phyloP scores from a whole-genome alignment of 208 protist genomes.

The Hexamita inflata region DNA sequence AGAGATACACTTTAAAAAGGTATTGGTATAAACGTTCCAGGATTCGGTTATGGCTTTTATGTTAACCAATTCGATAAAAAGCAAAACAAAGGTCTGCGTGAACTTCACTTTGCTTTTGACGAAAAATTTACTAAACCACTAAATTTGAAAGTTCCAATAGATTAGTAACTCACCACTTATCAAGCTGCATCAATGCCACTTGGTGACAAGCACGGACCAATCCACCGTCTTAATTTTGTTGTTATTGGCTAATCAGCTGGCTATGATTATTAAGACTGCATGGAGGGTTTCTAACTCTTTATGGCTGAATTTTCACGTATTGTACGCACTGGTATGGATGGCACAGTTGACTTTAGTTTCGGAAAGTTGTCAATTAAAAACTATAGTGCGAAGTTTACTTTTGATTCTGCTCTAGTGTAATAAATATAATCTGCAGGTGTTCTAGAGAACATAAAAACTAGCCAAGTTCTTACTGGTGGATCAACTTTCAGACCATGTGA shows the following conservation, averaged over 20 bases:
- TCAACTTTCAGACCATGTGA: no score
- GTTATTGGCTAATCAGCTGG: background rate
- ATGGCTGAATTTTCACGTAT: background rate
- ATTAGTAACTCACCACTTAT: background rate
- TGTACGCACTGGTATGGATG: background rate
- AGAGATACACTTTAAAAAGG: background rate
- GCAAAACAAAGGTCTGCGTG: background rate
- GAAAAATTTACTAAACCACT: background rate
- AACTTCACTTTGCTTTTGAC: background rate
- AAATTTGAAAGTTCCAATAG: background rate
- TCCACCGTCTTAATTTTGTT: background rate
- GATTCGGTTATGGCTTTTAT: background rate
- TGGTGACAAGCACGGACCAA: background rate
- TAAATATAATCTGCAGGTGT: no score
- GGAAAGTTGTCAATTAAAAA: background rate
- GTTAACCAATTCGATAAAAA: background rate
- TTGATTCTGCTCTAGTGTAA: no score
- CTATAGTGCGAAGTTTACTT: background rate
- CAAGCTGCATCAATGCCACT: background rate
- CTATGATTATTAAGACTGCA: background rate
- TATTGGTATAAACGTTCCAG: background rate
- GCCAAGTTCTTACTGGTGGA: no score
- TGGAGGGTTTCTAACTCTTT: background rate
- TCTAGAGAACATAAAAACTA: no score
- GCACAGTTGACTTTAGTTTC: background rate